Evolutionary conservation across 495 filamentous ascomycete genomes (phyloP), one percentile per base, ranked within the genome.

Genomic region (Penicillium pancosmium): DNA sequence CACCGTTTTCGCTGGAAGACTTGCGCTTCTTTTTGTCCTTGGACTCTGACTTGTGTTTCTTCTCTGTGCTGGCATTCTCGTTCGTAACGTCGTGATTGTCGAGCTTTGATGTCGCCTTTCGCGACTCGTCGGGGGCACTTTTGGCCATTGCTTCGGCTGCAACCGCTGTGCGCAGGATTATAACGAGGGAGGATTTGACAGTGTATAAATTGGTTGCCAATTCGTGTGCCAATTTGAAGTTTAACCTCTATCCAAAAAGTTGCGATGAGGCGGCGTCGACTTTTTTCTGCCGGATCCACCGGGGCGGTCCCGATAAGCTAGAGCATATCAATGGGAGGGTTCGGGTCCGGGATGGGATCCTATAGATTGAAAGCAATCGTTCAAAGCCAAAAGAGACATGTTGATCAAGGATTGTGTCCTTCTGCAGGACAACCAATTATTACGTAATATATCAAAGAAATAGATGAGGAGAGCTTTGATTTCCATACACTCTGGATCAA

Each of bases 71-170:
- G 53, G 59, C 41, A 40, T 75, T 63, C 33, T 67, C 67, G 41
- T 70, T 64, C 59, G 68, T 61, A 51, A 84, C 79, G 65, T 82
- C 80, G 40, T 79, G 78, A 60, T 80, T 82, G 67, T 91, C 92
- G 72, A 89, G 80, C 46, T 48, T 48, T 4, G 23, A 48, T 33
- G 67, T 55, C 60, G 65, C 59, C 57, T 63, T 54, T 33, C 52
- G 19, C 46, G 46, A 5, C 46, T 48, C 23, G 11, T 48, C 46
- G 18, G 21, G 5, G 23, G 46, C 55, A 43, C 47, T 43, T 54
- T 63, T 67, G 36, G 57, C 68, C 68, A 70, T 70, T 15, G 16
- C 55, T 53, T 55, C 34, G 27, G 49, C n/a, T 25, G 36, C 3
- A 5, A 13, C 11, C n/a, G 2, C 46, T 10, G 7, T 10, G 11